A percentile compares a stretch with the other conserved stretches of the same genome.
Evolutionary conservation across 495 filamentous ascomycete genomes (phyloP).

Genomic region (Tuber umbilicatum): DNA sequence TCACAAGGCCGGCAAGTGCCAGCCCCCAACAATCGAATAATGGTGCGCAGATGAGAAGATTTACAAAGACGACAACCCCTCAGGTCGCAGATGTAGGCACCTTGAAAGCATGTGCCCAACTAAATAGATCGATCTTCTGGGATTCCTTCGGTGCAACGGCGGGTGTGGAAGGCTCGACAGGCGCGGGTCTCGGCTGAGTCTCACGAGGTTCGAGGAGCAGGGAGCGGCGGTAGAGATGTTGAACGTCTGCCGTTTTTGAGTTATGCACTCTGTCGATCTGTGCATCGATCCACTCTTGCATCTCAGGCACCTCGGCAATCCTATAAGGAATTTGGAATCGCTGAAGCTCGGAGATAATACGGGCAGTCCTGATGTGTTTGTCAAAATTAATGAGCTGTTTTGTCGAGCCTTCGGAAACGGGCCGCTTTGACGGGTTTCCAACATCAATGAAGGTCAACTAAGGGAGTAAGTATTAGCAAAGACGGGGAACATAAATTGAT

Average conservation of each 20-base stretch:
- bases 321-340: conserved; percentile 95
- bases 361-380: conserved; percentile 90
- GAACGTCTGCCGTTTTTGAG: conserved; percentile 69
- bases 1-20: conserved; percentile 6
- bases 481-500: not conserved
- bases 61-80: conserved; percentile 7
- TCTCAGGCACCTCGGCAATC: conserved; percentile 72
- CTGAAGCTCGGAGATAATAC: conserved; percentile 91
- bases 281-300: conserved; percentile 88
- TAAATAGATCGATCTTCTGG: conserved; percentile 53
- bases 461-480: conserved; percentile 9
- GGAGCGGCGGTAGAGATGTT: conserved; percentile 81
- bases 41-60: conserved; percentile 12
- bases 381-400: conserved; percentile 87
- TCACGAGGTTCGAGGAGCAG: conserved; percentile 82
- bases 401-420: conserved; percentile 50
- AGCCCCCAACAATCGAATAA: conserved; percentile 5
- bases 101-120: conserved; percentile 52
- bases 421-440: conserved; percentile 75
- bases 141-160: conserved; percentile 16
- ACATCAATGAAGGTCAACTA: conserved; percentile 78
- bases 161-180: conserved; percentile 45
- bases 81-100: conserved; percentile 42
- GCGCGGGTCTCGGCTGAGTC: conserved; percentile 47
- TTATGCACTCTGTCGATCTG: conserved; percentile 76